These are phyloP conservation scores for Erodium maritimum DNA, from an alignment of 345 rosid species.

Conservation along the genomic window DNA sequence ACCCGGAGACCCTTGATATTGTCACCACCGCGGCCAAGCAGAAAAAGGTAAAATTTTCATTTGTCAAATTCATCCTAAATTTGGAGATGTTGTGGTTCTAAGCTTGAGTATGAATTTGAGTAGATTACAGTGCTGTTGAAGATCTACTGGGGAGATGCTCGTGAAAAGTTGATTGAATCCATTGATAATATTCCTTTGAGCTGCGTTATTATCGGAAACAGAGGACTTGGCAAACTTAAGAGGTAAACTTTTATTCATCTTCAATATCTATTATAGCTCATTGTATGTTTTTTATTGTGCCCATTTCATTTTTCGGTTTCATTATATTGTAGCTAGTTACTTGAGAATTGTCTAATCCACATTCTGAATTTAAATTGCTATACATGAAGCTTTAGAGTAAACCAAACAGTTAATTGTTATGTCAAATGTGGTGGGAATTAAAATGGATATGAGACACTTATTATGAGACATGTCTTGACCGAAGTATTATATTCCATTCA, in stretches of 20 bases:
- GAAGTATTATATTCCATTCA: too few species aligned
- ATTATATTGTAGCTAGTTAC: too few species aligned
- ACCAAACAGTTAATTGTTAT: too few species aligned
- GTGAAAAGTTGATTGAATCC: slow-evolving; percentile 76
- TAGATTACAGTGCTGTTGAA: slow-evolving; percentile 44
- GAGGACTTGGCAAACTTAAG: slow-evolving; percentile 74
- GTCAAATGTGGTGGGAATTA: too few species aligned
- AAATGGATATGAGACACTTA: too few species aligned
- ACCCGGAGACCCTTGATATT: slow-evolving; percentile 62
- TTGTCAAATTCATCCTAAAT: not conserved
- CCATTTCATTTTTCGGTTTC: not conserved
- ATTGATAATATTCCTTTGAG: slow-evolving; percentile 58
- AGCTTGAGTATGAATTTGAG: slow-evolving; percentile 6
- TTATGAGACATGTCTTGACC: too few species aligned
- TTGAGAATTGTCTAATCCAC: too few species aligned
- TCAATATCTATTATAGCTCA: not conserved
- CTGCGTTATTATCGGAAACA: slow-evolving; percentile 63
- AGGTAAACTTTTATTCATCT: slow-evolving; percentile 25
- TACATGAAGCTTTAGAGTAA: too few species aligned
- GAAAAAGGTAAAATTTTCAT: slow-evolving; percentile 28
- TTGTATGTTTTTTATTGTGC: not conserved
- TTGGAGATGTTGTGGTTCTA: not conserved
- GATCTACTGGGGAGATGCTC: slow-evolving; percentile 83
- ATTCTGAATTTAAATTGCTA: too few species aligned
- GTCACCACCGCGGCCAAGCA: slow-evolving; percentile 38